Conservation (phyloP, 257 asterid species). For the Solanum etuberosum region DNA sequence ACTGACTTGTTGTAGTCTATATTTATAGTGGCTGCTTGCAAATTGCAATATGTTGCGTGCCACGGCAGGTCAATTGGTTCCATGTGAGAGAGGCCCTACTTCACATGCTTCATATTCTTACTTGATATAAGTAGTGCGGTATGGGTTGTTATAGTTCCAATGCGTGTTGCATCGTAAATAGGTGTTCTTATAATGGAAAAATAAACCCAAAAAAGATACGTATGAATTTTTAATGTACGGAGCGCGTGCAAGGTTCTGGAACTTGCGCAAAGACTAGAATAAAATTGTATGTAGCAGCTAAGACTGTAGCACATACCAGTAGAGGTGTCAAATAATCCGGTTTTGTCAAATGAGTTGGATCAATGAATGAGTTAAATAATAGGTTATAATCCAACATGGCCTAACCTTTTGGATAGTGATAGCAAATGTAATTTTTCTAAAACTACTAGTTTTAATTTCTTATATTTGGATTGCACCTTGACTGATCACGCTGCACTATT, state of each 20-base stretch:
- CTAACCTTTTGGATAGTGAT: not conserved
- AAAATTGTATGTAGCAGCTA: not conserved
- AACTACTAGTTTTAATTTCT: not conserved
- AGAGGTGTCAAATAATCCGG: not conserved
- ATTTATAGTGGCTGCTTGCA: not conserved
- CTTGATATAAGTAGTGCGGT: not conserved
- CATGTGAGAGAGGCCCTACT: not conserved
- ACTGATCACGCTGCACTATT: no score
- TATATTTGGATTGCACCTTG: no score
- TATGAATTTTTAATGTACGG: not conserved
- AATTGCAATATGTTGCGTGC: not conserved
- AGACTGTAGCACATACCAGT: not conserved
- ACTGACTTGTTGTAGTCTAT: not conserved
- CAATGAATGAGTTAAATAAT: no score
- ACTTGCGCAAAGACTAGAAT: not conserved
- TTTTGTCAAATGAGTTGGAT: no score
- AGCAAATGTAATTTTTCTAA: not conserved
- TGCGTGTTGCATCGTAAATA: not conserved
- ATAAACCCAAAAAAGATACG: not conserved
- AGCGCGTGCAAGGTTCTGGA: not conserved
- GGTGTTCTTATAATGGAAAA: not conserved
- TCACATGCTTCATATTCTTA: conserved; percentile 12
- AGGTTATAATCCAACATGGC: no score
- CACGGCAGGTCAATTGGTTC: not conserved
- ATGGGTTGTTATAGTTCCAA: not conserved